Base-by-base conservation (phyloP, 2,329 filamentous ascomycete genomes). In the Trichoderma harzianum region DNA sequence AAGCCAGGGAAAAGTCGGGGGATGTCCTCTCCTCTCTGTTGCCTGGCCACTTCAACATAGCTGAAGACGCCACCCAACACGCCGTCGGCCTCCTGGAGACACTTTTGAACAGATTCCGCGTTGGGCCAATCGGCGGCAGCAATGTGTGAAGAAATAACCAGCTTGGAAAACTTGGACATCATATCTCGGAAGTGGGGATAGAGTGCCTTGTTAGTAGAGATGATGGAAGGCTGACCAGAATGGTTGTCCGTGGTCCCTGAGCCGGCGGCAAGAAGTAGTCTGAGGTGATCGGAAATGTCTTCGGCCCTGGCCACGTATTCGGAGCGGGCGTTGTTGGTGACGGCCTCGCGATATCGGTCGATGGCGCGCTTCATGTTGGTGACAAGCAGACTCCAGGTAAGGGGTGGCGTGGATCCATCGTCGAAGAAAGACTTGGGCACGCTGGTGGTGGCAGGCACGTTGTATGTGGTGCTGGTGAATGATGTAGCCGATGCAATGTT, bases 91-190 rank as follows among this genome's bases (percentile, higher is more conserved):
- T 99, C 96, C 79, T 97, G 94, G 75, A 98, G 83, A 78, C 96
- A 99, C 80, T 99, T 99, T 69, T 96, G 92, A 73, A 95, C 93
- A 0, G 95, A 97, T 81, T 99, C 96, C 18, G 93, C 91, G 69
- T 95, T 94, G 10, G 95, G 95, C 90, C 94, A 98, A 83, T 99
- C 96, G 39, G 95, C 93, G 7, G 95, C 94, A 51, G 96, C 96
- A 79, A 99, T 98, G 79, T 99, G 96, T 16, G 96, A 98, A 3
- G 96, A 99, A 63, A 99, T 91, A 58, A 99, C 96, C 11, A 99
- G 87, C 81, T 99, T 99, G n/a, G 96, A 98, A 81, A 99, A 99
- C 77, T 97, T 95, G 58, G 96, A 98, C 96, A 99, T 99, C 91
- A 98, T 98, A 79, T 98, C 96, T 69, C 96, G 88, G 83, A 99